phyloP scores from a whole-genome alignment of 2,329 filamentous ascomycete genomes.

The Exophiala phaeomuriformis region DNA sequence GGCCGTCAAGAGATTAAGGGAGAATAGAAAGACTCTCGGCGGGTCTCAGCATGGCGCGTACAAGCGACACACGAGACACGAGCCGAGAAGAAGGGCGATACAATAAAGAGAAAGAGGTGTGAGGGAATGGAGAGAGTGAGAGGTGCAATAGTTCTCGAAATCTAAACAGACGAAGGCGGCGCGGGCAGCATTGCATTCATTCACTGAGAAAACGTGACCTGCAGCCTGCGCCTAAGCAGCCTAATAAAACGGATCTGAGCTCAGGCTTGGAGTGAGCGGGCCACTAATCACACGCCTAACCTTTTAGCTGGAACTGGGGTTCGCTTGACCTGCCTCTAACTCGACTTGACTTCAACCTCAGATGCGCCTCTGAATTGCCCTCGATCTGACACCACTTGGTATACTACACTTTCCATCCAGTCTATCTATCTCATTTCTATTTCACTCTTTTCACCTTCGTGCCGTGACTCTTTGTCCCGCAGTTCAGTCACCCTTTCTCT shows the following conservation, averaged over 20 bases:
- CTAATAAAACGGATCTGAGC: too few species aligned
- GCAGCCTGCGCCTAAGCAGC: background rate
- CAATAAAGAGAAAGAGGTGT: background rate
- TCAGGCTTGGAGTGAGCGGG: too few species aligned
- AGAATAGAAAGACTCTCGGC: conserved; percentile 2
- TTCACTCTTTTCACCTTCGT: too few species aligned
- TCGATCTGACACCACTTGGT: too few species aligned
- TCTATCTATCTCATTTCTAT: too few species aligned
- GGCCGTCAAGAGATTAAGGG: conserved; percentile 7
- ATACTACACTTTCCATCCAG: too few species aligned
- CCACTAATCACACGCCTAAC: background rate
- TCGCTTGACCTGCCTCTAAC: conserved; percentile 1
- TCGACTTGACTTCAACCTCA: too few species aligned
- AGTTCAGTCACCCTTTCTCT: too few species aligned
- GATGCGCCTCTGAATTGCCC: too few species aligned
- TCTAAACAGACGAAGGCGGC: conserved; percentile 11
- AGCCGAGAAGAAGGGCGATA: conserved; percentile 3
- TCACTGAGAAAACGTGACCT: conserved; percentile 10
- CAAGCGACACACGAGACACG: conserved; percentile 5
- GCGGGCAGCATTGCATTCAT: conserved; percentile 2
- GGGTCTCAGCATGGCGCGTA: conserved; percentile 14
- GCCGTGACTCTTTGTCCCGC: too few species aligned
- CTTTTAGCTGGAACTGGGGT: conserved; percentile 6
- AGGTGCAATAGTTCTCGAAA: conserved; percentile 1
- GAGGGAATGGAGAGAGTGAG: conserved; percentile 1